Base-by-base conservation (phyloP, 371 early-diverging fungal genomes). In the Cokeromyces recurvatus region DNA sequence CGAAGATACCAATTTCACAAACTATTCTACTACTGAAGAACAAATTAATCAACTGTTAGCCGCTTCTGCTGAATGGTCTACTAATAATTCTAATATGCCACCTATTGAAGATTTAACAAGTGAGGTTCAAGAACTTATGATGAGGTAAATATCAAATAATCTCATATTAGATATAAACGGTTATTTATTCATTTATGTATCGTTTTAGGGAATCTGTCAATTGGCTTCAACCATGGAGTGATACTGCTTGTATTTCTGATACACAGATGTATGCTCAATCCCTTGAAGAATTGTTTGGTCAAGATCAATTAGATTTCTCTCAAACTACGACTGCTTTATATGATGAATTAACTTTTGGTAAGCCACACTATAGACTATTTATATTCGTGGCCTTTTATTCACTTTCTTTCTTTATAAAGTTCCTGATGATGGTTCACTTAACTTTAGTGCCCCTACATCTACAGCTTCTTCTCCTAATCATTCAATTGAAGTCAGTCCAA, bases 291-390 rank as follows among this genome's bases (percentile, higher is more conserved):
- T 37, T 72, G n/a, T 63, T 72, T 43, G 65, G 66, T 21, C 66
- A 66, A 57, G 60, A 60, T 36, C 57, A 57, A 21, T 46, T 62
- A 14, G 32, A 45, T n/a, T 53, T 59, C 16, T 38, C 49, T 20
- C 46, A 48, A 37, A 38, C 25, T 8, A 51, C 47, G 21, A 39
- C 64, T 3, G 45, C 50, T 2, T 62, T 68, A 8, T 73, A 73
- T 42, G 73, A 73, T 43, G 73, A 73, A 48, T 40, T 73, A 22
- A 55, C 66, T 31, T 73, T 66, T 67, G 70, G 73, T 72, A 68
- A 50, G 32, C 7, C 41, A n/a, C n/a, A n/a, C n/a, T n/a, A n/a
- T 27, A 15, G 24, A 23, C 15, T 17, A 29, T 16, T 3, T 19
- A 15, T n/a, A 15, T 19, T 42, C 20, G n/a, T n/a, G n/a, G n/a